These are phyloP conservation scores for Venturia effusa DNA, from an alignment of 2,329 filamentous ascomycete genomes.

Conservation along the genomic window DNA sequence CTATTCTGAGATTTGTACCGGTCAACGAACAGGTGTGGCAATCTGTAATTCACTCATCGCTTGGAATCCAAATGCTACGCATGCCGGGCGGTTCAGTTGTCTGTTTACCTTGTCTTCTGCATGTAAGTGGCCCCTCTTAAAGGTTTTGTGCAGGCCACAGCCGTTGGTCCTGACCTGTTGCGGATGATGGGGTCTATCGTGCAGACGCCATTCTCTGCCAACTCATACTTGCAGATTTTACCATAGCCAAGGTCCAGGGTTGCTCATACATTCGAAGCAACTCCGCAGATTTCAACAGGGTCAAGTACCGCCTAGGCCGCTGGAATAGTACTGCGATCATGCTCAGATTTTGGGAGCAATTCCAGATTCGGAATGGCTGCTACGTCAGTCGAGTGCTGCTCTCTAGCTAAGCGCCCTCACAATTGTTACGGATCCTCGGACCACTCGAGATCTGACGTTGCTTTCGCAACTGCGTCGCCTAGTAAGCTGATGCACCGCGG, in stretches of 20 bases:
- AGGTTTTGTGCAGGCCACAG: neutral
- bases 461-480: neutral
- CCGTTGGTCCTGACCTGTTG: constrained; percentile 1
- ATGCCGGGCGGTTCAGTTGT: neutral
- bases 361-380: neutral
- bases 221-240: constrained; percentile 5
- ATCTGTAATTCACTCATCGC: neutral
- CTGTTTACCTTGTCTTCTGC: neutral
- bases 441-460: neutral
- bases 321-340: neutral
- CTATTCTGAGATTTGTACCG: neutral
- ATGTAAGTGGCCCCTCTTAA: neutral
- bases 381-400: neutral
- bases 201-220: constrained; percentile 1
- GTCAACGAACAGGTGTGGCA: neutral
- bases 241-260: neutral
- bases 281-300: neutral
- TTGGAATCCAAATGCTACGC: neutral
- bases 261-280: neutral
- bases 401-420: constrained; percentile 1
- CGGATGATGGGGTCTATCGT: neutral
- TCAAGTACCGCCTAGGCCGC: neutral
- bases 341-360: neutral
- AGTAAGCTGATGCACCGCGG: neutral
- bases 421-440: neutral